These are phyloP conservation scores for Globisporangium barbulae DNA, from an alignment of 352 stramenopile species.

Conservation along the genomic window DNA sequence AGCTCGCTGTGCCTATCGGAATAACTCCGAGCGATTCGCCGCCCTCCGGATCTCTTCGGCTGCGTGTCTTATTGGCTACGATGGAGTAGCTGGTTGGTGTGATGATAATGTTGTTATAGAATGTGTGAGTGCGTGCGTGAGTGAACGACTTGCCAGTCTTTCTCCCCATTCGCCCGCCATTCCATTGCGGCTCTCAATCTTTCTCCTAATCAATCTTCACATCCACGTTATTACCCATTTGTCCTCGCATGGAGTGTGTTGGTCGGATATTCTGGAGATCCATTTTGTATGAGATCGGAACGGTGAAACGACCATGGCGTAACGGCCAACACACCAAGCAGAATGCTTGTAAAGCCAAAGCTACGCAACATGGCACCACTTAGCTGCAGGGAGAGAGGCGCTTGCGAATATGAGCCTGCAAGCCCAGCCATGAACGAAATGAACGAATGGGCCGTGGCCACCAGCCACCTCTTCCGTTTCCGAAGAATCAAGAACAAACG, in stretches of 20 bases:
- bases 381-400: too few relatives aligned
- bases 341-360: too few relatives aligned
- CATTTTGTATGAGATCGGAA: too few relatives aligned
- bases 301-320: too few relatives aligned
- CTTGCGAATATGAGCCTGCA: too few relatives aligned
- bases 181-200: not conserved
- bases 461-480: not conserved
- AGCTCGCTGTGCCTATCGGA: too few relatives aligned
- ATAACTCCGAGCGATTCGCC: not conserved
- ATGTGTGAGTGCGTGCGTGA: conserved; percentile 2
- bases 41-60: not conserved
- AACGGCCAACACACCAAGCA: too few relatives aligned
- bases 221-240: not conserved
- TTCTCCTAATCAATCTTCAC: not conserved
- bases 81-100: not conserved
- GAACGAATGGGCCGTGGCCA: not conserved
- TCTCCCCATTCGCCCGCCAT: not conserved
- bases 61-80: too few relatives aligned
- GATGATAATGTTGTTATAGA: conserved; percentile 5
- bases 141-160: not conserved
- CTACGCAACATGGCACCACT: too few relatives aligned
- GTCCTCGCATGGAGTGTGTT: not conserved
- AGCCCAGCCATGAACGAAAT: too few relatives aligned
- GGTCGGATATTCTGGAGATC: not conserved
- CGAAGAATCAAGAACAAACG: not conserved